Evolutionary conservation across 2,329 filamentous ascomycete species (phyloP).

Genomic region (Pestalotiopsis sp.): DNA sequence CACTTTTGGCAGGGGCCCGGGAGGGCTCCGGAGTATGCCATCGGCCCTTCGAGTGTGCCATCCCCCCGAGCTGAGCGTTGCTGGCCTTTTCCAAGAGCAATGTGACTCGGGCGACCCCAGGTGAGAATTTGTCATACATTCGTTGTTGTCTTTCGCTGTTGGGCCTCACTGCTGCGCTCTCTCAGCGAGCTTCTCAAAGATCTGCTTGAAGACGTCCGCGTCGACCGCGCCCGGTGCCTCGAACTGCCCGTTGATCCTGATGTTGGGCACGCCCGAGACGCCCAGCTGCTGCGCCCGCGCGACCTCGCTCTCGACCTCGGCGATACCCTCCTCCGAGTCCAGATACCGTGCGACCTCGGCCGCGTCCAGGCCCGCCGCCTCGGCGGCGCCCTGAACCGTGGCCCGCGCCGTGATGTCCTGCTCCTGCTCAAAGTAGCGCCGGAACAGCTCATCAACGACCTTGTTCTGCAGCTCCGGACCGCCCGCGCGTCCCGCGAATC

Average conservation of each 20-base stretch:
- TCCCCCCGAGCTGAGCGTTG: too few species aligned
- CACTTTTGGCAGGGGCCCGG: neutral
- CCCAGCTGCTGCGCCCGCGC: constrained; percentile 50
- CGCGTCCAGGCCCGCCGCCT: constrained; percentile 55
- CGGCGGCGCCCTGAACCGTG: constrained; percentile 54
- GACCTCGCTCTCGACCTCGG: constrained; percentile 60
- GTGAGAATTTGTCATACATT: neutral
- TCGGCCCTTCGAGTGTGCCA: neutral
- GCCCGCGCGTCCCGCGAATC: constrained; percentile 31
- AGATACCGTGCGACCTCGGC: constrained; percentile 58
- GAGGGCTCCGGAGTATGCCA: neutral
- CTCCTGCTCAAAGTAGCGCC: constrained; percentile 66
- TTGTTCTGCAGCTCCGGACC: constrained; percentile 53
- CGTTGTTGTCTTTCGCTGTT: neutral
- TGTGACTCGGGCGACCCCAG: too few species aligned
- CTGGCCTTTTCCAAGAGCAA: too few species aligned
- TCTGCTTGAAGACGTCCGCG: constrained; percentile 1
- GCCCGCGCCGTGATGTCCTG: constrained; percentile 63
- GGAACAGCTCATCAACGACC: constrained; percentile 66
- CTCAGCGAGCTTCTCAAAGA: constrained; percentile 8
- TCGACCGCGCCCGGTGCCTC: constrained; percentile 64
- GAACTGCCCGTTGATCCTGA: constrained; percentile 69
- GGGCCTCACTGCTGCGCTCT: neutral
- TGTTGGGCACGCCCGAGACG: constrained; percentile 73
- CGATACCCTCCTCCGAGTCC: constrained; percentile 54